phyloP scores from a whole-genome alignment of 176 grass and related monocot genomes.

The Carex littledalei region DNA sequence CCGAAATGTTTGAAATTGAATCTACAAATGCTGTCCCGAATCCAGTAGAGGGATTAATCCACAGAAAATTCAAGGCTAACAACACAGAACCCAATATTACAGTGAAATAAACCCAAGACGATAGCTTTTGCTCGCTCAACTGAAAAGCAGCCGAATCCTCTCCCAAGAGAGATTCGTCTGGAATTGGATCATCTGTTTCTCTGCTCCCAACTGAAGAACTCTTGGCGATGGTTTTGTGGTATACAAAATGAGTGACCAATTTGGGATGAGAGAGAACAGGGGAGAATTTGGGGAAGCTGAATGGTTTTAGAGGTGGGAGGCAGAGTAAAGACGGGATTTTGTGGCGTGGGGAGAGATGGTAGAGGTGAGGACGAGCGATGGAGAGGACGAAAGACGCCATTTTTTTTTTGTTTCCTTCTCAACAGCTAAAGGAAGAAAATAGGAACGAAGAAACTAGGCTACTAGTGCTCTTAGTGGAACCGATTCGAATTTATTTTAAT shows the following conservation, averaged over 20 bases:
- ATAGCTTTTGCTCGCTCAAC: slow-evolving; percentile 55
- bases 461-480: no score
- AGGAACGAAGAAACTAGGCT: background rate
- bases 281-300: background rate
- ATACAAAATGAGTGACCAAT: background rate
- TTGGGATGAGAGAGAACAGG: background rate
- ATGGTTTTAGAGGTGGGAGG: background rate
- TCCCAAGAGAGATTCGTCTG: slow-evolving; percentile 30
- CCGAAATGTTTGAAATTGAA: slow-evolving; percentile 56
- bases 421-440: background rate
- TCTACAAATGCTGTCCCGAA: slow-evolving; percentile 58
- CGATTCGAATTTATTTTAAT: no score
- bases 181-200: slow-evolving; percentile 16
- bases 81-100: slow-evolving; percentile 57
- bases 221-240: slow-evolving; percentile 5
- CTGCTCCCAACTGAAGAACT: slow-evolving; percentile 30
- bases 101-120: slow-evolving; percentile 77
- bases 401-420: background rate
- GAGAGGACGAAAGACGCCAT: slow-evolving; percentile 49
- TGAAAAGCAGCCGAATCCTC: slow-evolving; percentile 77
- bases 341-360: background rate
- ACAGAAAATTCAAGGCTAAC: slow-evolving; percentile 55
- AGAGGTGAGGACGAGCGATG: slow-evolving; percentile 30
- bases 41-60: slow-evolving; percentile 73
- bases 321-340: background rate